phyloP scores from a whole-genome alignment of 2,329 filamentous ascomycete species.

The Alternaria hordeiaustralica region DNA sequence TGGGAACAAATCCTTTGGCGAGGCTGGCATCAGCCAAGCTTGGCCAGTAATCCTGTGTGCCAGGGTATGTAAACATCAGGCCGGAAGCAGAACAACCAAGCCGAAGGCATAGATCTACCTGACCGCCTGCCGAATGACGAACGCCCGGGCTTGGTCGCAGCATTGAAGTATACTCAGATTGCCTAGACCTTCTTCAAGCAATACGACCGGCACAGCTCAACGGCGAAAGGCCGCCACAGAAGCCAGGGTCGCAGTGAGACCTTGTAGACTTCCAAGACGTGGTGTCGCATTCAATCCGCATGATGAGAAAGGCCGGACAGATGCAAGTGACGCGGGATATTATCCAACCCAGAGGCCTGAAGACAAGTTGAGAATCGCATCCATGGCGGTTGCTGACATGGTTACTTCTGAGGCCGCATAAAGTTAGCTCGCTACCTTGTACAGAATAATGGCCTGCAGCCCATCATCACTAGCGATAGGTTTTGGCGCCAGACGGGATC shows the following conservation, averaged over 20 bases:
- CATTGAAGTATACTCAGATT: constrained; percentile 20
- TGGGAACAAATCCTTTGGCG: constrained; percentile 30
- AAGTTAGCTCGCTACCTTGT: constrained; percentile 30
- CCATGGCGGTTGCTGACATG: constrained; percentile 37
- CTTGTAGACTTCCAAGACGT: constrained; percentile 26
- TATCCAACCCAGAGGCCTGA: constrained; percentile 26
- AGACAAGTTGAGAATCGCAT: constrained; percentile 22
- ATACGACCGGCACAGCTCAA: constrained; percentile 22
- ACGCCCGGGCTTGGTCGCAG: constrained; percentile 21
- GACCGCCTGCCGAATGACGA: constrained; percentile 12
- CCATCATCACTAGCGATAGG: constrained; percentile 13
- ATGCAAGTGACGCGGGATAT: constrained; percentile 17
- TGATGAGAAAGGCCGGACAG: constrained; percentile 23
- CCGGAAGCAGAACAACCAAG: constrained; percentile 32
- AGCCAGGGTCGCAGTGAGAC: constrained; percentile 24
- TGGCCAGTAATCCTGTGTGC: constrained; percentile 32
- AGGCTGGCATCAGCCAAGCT: constrained; percentile 34
- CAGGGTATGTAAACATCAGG: constrained; percentile 31
- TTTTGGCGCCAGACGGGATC: constrained; percentile 19
- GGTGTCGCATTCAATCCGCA: constrained; percentile 32
- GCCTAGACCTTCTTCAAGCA: constrained; percentile 28
- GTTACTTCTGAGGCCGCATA: constrained; percentile 24
- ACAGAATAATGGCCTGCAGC: constrained; percentile 27
- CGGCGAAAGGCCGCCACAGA: constrained; percentile 19
- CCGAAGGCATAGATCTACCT: constrained; percentile 23